Conservation (phyloP, 2,329 filamentous ascomycete genomes). For the Microdochium trichocladiopsis region DNA sequence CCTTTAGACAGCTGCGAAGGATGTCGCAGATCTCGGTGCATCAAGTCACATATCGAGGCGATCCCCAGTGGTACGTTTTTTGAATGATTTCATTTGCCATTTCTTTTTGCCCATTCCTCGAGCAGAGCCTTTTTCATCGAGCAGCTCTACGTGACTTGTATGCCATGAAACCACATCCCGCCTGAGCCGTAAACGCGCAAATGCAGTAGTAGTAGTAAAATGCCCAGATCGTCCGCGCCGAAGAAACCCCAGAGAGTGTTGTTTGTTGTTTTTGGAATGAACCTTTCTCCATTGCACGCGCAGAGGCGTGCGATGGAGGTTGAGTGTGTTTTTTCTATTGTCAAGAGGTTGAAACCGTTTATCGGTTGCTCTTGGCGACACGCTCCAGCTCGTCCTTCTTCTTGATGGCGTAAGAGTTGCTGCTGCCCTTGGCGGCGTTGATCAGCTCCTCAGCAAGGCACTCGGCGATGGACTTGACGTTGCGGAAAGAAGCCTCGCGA, state of each 20-base stretch:
- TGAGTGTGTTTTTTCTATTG: neutral
- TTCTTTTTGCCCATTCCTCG: constrained; percentile 22
- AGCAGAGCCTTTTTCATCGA: constrained; percentile 29
- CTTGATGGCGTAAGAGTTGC: constrained; percentile 99
- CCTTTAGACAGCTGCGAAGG: too few species aligned
- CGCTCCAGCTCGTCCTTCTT: constrained; percentile 99
- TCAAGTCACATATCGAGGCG: neutral
- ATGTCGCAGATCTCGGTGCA: neutral
- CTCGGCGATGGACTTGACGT: constrained; percentile 99
- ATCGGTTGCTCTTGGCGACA: constrained; percentile 99
- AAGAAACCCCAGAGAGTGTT: constrained; percentile 20
- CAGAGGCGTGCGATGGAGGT: neutral
- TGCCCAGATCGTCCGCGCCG: constrained; percentile 31
- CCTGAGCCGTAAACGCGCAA: constrained; percentile 35
- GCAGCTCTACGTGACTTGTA: constrained; percentile 33
- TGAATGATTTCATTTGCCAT: constrained; percentile 27
- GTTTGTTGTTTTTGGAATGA: constrained; percentile 1
- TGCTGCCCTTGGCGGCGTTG: constrained; percentile 99
- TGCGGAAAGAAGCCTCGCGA: constrained; percentile 98
- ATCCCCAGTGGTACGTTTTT: constrained; percentile 1
- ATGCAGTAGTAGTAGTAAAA: constrained; percentile 29
- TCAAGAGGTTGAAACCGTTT: constrained; percentile 43
- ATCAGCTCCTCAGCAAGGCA: constrained; percentile 99
- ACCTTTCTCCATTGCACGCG: neutral
- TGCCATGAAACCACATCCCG: constrained; percentile 32